Evolutionary conservation across 2,329 filamentous ascomycete species (phyloP), one percentile per base, ranked within the genome.

Genomic region (Fusarium paranaense): DNA sequence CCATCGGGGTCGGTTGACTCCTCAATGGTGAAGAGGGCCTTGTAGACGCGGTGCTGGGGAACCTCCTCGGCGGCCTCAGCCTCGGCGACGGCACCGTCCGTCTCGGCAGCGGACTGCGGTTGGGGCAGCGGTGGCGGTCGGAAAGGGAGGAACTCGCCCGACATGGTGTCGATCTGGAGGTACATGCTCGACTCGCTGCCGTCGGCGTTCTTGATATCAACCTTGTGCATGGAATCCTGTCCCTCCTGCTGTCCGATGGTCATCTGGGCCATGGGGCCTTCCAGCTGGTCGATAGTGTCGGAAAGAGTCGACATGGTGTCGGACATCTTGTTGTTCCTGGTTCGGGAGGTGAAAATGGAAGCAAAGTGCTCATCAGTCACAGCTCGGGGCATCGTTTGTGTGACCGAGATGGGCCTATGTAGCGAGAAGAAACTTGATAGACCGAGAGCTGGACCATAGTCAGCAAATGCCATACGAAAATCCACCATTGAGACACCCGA

Each of bases 351-450:
- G 83, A 98, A 98, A 80, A 99, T 95, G 79, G 93, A 89, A 71
- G 94, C 92, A 83, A 98, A 98, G 59, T 92, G 89, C 80, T 94
- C 92, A 71, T 93, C 87, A 62, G 90, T 91, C 54, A 95, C 89
- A 22, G 89, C 86, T 77, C 90, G 91, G 65, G 93, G 97, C 80
- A 98, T 92, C 76, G 93, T 92, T 78, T 92, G 92, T 59, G 92
- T 95, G 75, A 98, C 91, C 64, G 95, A 97, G 80, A 99, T 96
- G 54, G 97, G 97, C 71, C 97, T 92, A 85, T 99, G 95, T 75
- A 97, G 93, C 72, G 95, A 97, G 87, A 98, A 98, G 88, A 99
- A 98, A 69, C 93, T 93, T 9, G 96, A 97, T 54, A 98, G 87
- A 73, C 93, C 92, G 70, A 98, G 89, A 80, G 97, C 97, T 98